Percentiles rank a stretch among this genome's conserved stretches.
phyloP scores from a whole-genome alignment of 768 basidiomycete species.

The Phlebiopsis flavidoalba region DNA sequence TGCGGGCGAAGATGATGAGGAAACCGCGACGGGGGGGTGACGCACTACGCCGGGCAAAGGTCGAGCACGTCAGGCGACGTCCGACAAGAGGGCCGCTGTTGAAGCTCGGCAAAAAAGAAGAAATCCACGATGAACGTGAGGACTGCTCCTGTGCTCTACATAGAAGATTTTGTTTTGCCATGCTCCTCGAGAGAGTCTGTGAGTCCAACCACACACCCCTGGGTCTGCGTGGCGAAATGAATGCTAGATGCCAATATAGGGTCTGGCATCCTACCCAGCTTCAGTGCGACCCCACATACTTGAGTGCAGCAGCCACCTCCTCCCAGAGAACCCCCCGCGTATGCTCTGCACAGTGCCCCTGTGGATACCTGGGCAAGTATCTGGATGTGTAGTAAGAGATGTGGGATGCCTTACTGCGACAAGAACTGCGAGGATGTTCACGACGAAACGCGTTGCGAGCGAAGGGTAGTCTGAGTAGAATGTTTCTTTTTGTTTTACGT shows the following conservation, averaged over 20 bases:
- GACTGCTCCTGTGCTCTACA: constrained; percentile 75
- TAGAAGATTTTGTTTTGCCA: constrained; percentile 71
- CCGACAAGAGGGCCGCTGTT: constrained; percentile 66
- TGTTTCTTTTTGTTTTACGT: too few species aligned
- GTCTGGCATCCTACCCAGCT: constrained; percentile 48
- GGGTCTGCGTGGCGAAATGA: background rate
- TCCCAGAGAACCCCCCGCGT: constrained; percentile 58
- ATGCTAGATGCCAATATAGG: constrained; percentile 33
- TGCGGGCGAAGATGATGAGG: constrained; percentile 39
- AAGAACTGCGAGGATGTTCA: constrained; percentile 69
- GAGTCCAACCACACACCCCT: constrained; percentile 26
- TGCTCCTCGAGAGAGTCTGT: constrained; percentile 80
- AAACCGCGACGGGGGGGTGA: constrained; percentile 37
- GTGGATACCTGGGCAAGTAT: constrained; percentile 80
- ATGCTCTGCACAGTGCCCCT: constrained; percentile 80
- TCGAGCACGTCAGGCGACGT: constrained; percentile 65
- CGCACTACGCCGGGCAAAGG: constrained; percentile 55
- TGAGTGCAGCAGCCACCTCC: constrained; percentile 62
- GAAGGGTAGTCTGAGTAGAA: constrained; percentile 46
- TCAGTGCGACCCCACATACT: constrained; percentile 61
- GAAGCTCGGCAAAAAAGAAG: constrained; percentile 60
- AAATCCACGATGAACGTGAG: constrained; percentile 81
- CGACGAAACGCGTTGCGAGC: constrained; percentile 76
- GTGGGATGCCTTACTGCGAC: constrained; percentile 75
- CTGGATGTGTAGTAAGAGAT: constrained; percentile 74